These are phyloP conservation scores for Oryza rufipogon DNA, from an alignment of 176 grass and related monocot genomes.

Conservation along the genomic window DNA sequence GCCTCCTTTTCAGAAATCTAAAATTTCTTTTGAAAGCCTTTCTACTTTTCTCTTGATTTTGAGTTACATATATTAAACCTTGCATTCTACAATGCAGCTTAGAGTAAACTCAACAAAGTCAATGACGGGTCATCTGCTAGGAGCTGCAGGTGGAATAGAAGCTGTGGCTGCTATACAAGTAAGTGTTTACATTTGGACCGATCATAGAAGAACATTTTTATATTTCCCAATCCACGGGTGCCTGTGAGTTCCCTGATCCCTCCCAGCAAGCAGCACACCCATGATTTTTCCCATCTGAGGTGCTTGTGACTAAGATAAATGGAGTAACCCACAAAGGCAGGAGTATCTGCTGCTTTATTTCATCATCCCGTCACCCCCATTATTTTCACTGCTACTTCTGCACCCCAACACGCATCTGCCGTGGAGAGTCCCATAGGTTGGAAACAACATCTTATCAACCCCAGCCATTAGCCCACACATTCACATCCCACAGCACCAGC, in stretches of 20 bases:
- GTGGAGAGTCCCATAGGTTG: background rate
- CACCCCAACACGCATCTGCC: background rate
- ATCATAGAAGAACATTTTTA: background rate
- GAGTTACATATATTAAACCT: conserved; percentile 13
- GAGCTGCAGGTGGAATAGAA: conserved; percentile 94
- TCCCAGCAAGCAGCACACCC: background rate
- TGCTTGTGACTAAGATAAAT: background rate
- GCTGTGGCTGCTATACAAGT: conserved; percentile 93
- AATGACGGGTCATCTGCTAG: conserved; percentile 96
- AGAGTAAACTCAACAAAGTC: conserved; percentile 98
- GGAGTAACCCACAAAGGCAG: background rate
- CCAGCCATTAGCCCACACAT: background rate
- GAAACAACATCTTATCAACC: background rate
- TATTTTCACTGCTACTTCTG: background rate
- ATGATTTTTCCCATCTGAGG: background rate
- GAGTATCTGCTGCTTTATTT: background rate
- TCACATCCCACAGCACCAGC: background rate
- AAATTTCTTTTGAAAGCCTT: background rate
- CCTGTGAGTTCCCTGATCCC: background rate
- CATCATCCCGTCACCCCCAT: background rate
- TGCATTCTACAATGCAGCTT: conserved; percentile 58
- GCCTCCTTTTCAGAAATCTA: conserved; percentile 36
- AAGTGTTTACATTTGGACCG: background rate
- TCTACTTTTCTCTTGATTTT: background rate
- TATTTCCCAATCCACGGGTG: background rate